A percentile compares a stretch with the other conserved stretches of the same genome.
Conservation (phyloP, 208 protist genomes). For the Leishmania aethiopica region DNA sequence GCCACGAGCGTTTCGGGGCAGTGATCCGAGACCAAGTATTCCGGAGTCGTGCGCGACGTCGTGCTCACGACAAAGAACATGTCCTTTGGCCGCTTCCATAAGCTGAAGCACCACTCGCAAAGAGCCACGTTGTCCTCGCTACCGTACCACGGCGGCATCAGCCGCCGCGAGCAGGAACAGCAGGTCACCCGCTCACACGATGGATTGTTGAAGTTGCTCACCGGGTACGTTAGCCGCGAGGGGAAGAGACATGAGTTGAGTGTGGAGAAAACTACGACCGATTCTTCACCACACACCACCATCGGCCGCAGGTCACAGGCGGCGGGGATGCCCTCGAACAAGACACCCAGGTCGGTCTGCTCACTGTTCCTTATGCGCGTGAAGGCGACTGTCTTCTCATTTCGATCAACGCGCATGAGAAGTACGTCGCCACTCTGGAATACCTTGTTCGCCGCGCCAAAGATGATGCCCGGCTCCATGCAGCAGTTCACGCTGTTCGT, state of each 20-base stretch:
- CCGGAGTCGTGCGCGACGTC: constrained; percentile 32
- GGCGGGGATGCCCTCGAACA: constrained; percentile 74
- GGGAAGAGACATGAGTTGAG: constrained; percentile 70
- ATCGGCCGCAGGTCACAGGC: constrained; percentile 60
- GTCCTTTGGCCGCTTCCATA: constrained; percentile 75
- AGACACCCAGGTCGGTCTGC: constrained; percentile 73
- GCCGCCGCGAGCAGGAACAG: constrained; percentile 31
- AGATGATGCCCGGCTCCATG: constrained; percentile 82
- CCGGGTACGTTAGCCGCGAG: constrained; percentile 65
- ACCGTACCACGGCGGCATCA: constrained; percentile 62
- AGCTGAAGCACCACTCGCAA: constrained; percentile 80
- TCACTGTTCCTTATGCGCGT: constrained; percentile 65
- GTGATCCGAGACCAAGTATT: constrained; percentile 69
- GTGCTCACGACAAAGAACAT: constrained; percentile 60
- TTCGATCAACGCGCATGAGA: constrained; percentile 64
- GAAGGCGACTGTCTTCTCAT: constrained; percentile 69
- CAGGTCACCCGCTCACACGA: constrained; percentile 28
- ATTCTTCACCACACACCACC: constrained; percentile 66
- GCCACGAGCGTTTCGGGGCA: constrained; percentile 50
- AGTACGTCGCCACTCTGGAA: constrained; percentile 77
- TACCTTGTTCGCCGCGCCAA: constrained; percentile 62
- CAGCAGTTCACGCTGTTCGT: constrained; percentile 90
- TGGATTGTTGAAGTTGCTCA: constrained; percentile 49
- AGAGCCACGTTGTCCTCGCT: constrained; percentile 63
- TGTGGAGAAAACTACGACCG: constrained; percentile 85